Conservation (phyloP, 306 rosid genomes). For the Ziziphus jujuba region DNA sequence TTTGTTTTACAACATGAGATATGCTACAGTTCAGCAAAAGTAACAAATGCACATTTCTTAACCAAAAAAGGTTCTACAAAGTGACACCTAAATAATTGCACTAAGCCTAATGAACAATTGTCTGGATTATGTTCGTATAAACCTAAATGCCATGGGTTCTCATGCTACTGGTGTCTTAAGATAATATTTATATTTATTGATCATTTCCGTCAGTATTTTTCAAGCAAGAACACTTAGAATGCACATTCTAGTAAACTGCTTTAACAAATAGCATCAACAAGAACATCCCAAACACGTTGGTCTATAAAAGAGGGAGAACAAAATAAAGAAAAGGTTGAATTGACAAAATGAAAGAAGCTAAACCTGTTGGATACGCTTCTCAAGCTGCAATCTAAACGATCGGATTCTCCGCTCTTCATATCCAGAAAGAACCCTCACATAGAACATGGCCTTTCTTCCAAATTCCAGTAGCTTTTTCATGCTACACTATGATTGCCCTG, state of each 20-base stretch:
- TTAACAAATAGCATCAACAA: not conserved
- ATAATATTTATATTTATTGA: no score
- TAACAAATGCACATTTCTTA: no score
- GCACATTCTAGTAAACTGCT: not conserved
- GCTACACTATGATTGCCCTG: slow-evolving; percentile 18
- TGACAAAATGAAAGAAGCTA: not conserved
- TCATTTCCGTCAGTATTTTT: not conserved
- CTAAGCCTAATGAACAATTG: not conserved
- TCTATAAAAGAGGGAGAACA: not conserved
- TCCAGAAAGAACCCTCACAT: slow-evolving; percentile 78
- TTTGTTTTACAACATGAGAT: no score
- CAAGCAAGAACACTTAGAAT: not conserved
- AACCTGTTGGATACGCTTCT: slow-evolving; percentile 51
- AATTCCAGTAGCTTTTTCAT: slow-evolving; percentile 52
- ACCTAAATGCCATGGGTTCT: not conserved
- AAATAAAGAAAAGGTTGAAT: not conserved
- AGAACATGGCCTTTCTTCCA: slow-evolving; percentile 72
- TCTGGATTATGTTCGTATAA: not conserved
- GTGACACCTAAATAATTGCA: not conserved
- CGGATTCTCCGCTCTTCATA: slow-evolving; percentile 89
- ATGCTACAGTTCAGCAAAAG: no score
- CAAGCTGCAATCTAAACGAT: slow-evolving; percentile 56
- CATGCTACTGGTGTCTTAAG: not conserved
- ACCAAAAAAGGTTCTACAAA: not conserved
- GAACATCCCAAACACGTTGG: not conserved